Evolutionary conservation across 2,329 filamentous ascomycete species (phyloP).

Genomic region (Arthrobotrys entomopaga): DNA sequence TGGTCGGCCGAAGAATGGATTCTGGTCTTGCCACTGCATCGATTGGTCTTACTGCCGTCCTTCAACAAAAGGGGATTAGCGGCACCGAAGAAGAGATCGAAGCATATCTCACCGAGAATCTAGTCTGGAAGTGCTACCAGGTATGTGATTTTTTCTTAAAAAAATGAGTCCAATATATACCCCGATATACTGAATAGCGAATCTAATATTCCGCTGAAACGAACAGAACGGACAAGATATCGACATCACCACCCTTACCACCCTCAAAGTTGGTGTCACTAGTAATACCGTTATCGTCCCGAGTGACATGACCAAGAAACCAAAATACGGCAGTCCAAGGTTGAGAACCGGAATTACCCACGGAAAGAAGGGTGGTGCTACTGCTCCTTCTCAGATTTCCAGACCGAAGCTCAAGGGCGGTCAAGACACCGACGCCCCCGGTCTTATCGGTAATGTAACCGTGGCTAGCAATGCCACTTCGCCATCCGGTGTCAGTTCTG

Average conservation of each 20-base stretch:
- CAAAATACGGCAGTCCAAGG: constrained; percentile 14
- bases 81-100: constrained; percentile 15
- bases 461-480: background rate
- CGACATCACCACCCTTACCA: background rate
- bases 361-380: constrained; percentile 14
- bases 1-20: background rate
- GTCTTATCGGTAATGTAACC: background rate
- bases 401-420: constrained; percentile 12
- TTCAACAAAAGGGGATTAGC: constrained; percentile 5
- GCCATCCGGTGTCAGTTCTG: background rate
- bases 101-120: constrained; percentile 11
- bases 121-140: constrained; percentile 20
- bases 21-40: constrained; percentile 12
- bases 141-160: constrained; percentile 13
- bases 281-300: constrained; percentile 21
- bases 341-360: constrained; percentile 10
- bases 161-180: background rate
- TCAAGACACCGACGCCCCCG: background rate
- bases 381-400: background rate
- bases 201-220: background rate
- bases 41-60: constrained; percentile 3
- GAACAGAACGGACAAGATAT: constrained; percentile 9
- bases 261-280: constrained; percentile 35
- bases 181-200: background rate
- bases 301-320: constrained; percentile 15